Evolutionary conservation across 1,139 yeast genomes (phyloP), one percentile per base, ranked within the genome.

Genomic region (Yamadazyma spencermartinsiae): DNA sequence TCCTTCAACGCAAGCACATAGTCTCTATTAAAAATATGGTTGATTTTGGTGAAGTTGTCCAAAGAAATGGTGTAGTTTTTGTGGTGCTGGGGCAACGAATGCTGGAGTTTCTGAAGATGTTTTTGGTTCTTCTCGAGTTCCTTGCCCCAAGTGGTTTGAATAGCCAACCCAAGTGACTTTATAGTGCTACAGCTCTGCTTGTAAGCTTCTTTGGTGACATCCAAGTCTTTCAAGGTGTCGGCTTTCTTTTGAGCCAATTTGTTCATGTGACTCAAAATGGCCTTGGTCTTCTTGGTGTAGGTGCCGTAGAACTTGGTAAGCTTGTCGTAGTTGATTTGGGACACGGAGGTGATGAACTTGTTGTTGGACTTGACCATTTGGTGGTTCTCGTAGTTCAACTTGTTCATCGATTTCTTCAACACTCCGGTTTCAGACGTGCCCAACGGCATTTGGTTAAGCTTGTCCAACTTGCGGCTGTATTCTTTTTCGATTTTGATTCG

Each of bases 121-220:
- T 67, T 68, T 47, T 84, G 77, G 53, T 82, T 73, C 48, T 76
- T 79, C 45, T 86, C 89, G 27, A 80, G 72, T 54, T 88, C 96
- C 44, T 79, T 80, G 10, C 94, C 94, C 68, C 92, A 81, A 24
- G 92, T 73, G 12, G 90, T 72, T 48, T 83, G 83, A 47, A 81
- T 78, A 53, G 82, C 80, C 13, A 88, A 80, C 34, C 72, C 66
- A 38, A 72, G 70, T 1, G 83, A 74, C 48, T 81, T 81, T 41
- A 83, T 65, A 49, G 74, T 79, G 31, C 72, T 64, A 55, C 85
- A 80, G 37, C 79, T 86, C 10, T 65, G 62, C 46, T 80, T 80
- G 59, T 76, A 87, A 45, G 72, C 72, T 31, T 67, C 66, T 42
- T 82, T 74, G 69, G 61, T 31, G 72, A 79, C 35, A 46, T 70